Conservation (phyloP, 2,329 filamentous ascomycete species). For the Shiraia sp. region DNA sequence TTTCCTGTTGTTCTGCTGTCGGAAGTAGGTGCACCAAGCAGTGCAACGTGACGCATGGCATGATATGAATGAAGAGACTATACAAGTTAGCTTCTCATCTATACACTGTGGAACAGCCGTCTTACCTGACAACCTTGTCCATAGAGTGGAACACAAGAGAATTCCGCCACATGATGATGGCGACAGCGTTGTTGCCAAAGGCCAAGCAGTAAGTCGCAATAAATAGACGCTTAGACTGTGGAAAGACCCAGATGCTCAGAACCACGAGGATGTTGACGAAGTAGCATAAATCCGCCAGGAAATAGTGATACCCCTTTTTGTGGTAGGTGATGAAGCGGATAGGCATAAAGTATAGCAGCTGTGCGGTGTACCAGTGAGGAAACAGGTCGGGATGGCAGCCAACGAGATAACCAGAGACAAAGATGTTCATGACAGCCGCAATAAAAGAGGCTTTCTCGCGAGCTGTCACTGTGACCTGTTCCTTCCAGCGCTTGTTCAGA, state of each 20-base stretch:
- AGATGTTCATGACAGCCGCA: slow-evolving; percentile 93
- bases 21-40: slow-evolving; percentile 84
- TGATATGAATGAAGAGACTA: slow-evolving; percentile 97
- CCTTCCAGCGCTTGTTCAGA: slow-evolving; percentile 82
- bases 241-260: slow-evolving; percentile 87
- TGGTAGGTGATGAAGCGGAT: slow-evolving; percentile 92
- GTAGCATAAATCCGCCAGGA: slow-evolving; percentile 95
- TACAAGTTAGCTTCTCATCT: slow-evolving; percentile 8
- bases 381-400: slow-evolving; percentile 84
- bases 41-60: slow-evolving; percentile 93
- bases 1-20: slow-evolving; percentile 64
- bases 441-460: slow-evolving; percentile 97
- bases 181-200: slow-evolving; percentile 94
- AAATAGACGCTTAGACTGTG: slow-evolving; percentile 85
- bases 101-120: slow-evolving; percentile 4
- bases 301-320: slow-evolving; percentile 84
- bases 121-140: slow-evolving; percentile 88
- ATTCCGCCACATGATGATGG: slow-evolving; percentile 99
- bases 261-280: slow-evolving; percentile 90
- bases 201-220: slow-evolving; percentile 90
- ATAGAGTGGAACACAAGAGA: slow-evolving; percentile 97
- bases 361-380: slow-evolving; percentile 87
- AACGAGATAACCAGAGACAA: slow-evolving; percentile 92
- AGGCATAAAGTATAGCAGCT: slow-evolving; percentile 95
- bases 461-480: slow-evolving; percentile 82